phyloP scores from a whole-genome alignment of 306 rosid genomes.

The Lathyrus oleraceus region DNA sequence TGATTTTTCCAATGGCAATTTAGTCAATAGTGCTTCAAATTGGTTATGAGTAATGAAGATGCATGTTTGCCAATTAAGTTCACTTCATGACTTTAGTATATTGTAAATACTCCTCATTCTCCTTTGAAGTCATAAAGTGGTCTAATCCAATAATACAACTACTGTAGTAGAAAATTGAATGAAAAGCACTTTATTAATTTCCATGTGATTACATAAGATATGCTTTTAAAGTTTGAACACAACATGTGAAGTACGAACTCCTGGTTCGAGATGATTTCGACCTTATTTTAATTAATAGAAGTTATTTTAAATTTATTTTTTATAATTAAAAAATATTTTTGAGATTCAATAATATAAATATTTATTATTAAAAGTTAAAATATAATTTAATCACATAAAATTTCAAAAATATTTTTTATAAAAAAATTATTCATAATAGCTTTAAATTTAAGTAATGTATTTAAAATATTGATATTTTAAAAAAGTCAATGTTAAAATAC shows the following conservation, averaged over 20 bases:
- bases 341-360: no score
- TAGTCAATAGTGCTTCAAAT: not conserved
- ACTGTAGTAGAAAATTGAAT: conserved; percentile 28
- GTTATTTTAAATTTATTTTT: no score
- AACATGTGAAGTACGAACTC: conserved; percentile 38
- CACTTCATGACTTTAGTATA: conserved; percentile 25
- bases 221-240: conserved; percentile 38
- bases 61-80: conserved; percentile 25
- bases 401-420: no score
- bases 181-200: conserved; percentile 4
- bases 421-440: no score
- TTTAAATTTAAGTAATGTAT: no score
- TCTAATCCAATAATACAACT: conserved; percentile 36
- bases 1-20: not conserved
- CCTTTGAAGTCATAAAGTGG: conserved; percentile 21
- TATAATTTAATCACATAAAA: no score
- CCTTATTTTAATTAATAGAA: conserved; percentile 1
- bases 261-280: conserved; percentile 1
- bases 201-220: conserved; percentile 39
- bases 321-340: no score
- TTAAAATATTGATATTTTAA: no score
- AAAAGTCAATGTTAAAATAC: no score
- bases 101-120: not conserved
- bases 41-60: not conserved
- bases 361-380: no score